Percentiles rank a stretch among this genome's conserved stretches.
These are phyloP conservation scores for Pseudofabraea citricarpa DNA, from an alignment of 2,329 filamentous ascomycete species.

Conservation along the genomic window DNA sequence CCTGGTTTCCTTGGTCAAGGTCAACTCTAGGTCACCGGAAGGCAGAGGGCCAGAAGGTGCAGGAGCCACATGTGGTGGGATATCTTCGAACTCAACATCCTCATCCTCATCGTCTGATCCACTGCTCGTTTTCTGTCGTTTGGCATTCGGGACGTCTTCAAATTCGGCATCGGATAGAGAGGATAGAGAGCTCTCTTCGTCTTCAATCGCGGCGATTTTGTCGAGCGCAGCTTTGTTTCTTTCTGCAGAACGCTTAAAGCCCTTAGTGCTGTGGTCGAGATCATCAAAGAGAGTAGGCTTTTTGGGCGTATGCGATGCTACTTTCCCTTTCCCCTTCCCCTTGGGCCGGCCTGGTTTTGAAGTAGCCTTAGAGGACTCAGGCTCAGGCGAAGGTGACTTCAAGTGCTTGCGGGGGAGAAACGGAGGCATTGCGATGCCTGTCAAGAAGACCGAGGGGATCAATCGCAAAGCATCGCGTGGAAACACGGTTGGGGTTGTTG, in stretches of 20 bases:
- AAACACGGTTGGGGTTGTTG: not conserved
- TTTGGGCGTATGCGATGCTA: slow-evolving; percentile 30
- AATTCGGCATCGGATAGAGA: slow-evolving; percentile 47
- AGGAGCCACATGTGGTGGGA: slow-evolving; percentile 34
- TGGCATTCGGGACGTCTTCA: slow-evolving; percentile 40
- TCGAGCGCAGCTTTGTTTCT: slow-evolving; percentile 38
- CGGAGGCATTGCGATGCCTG: slow-evolving; percentile 54
- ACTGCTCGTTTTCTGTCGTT: slow-evolving; percentile 39
- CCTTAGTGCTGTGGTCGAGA: slow-evolving; percentile 40
- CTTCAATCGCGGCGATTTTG: slow-evolving; percentile 39
- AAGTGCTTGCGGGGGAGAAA: slow-evolving; percentile 62
- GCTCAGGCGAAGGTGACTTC: slow-evolving; percentile 40
- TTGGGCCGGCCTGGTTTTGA: slow-evolving; percentile 14
- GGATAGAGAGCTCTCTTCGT: slow-evolving; percentile 29
- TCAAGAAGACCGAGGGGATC: not conserved
- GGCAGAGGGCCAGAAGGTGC: slow-evolving; percentile 40
- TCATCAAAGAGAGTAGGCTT: slow-evolving; percentile 59
- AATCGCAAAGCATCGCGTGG: not conserved
- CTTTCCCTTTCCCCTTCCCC: slow-evolving; percentile 21
- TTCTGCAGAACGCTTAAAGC: slow-evolving; percentile 32
- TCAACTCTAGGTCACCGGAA: slow-evolving; percentile 69
- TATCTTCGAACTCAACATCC: slow-evolving; percentile 59
- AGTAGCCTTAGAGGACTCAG: slow-evolving; percentile 16
- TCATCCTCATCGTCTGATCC: slow-evolving; percentile 51
- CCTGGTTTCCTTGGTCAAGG: slow-evolving; percentile 53